phyloP scores from a whole-genome alignment of 148 eudicot genomes.

The Silene uniflora region DNA sequence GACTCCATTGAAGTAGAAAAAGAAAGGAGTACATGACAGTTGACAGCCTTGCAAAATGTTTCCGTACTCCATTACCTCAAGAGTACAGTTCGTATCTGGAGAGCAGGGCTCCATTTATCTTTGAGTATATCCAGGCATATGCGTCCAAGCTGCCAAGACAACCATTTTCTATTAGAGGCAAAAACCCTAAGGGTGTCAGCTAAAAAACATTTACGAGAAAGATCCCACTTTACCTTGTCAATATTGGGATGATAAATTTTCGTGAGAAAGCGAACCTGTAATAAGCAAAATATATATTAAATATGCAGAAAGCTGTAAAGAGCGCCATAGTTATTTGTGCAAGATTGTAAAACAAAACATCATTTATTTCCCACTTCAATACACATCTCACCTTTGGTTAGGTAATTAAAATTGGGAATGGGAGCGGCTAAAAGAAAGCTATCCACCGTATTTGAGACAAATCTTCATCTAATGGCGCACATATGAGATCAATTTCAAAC shows the following conservation, averaged over 20 bases:
- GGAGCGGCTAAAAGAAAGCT: background rate
- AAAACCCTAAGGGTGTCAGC: background rate
- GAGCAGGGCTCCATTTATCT: slow-evolving; percentile 99
- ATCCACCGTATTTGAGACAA: background rate
- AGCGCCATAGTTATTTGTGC: background rate
- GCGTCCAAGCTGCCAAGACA: slow-evolving; percentile 75
- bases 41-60: background rate
- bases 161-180: background rate
- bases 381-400: too few species aligned
- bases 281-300: slow-evolving; percentile 26
- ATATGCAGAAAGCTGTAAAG: background rate
- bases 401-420: too few species aligned
- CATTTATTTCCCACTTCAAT: too few species aligned
- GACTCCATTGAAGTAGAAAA: background rate
- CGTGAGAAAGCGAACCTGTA: slow-evolving; percentile 94
- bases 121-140: slow-evolving; percentile 97
- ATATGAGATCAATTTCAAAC: background rate
- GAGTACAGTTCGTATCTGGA: slow-evolving; percentile 94
- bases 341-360: background rate
- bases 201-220: background rate
- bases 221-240: slow-evolving; percentile 64
- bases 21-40: background rate
- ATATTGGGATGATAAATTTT: slow-evolving; percentile 98
- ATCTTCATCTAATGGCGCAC: too few species aligned
- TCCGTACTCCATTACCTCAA: background rate